Evolutionary conservation across 805 yeast genomes (phyloP).

Genomic region (Kodamaea nitidulidarum): DNA sequence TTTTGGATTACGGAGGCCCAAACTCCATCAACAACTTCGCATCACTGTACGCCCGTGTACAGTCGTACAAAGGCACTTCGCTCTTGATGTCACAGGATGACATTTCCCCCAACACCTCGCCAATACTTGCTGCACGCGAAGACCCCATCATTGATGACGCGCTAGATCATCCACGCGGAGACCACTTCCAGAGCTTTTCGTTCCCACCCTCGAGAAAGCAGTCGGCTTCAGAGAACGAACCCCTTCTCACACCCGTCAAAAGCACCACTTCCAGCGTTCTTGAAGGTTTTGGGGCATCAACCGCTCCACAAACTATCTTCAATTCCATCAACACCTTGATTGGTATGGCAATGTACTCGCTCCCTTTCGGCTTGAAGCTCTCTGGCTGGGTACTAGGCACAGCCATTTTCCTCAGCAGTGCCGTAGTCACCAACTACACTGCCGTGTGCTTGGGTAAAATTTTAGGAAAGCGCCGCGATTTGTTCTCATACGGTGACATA

Average conservation of each 20-base stretch:
- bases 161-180: constrained; percentile 4
- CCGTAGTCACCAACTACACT: constrained; percentile 67
- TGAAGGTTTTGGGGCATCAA: constrained; percentile 36
- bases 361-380: constrained; percentile 60
- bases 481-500: constrained; percentile 84
- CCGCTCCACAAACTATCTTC: constrained; percentile 33
- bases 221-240: not conserved
- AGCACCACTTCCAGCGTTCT: constrained; percentile 1
- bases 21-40: constrained; percentile 40
- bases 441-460: constrained; percentile 72
- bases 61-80: constrained; percentile 17
- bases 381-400: constrained; percentile 69
- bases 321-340: constrained; percentile 63
- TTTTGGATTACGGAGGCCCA: constrained; percentile 31
- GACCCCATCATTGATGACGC: constrained; percentile 13
- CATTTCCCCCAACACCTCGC: constrained; percentile 22
- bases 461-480: constrained; percentile 73
- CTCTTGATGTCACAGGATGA: constrained; percentile 15
- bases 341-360: constrained; percentile 64
- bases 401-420: constrained; percentile 55
- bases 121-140: constrained; percentile 8
- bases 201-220: constrained; percentile 4
- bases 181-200: constrained; percentile 5
- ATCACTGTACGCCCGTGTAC: constrained; percentile 37
- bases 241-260: constrained; percentile 5